Percentiles rank a stretch among this genome's conserved stretches.
Evolutionary conservation across 768 basidiomycete species (phyloP).

Genomic region (Mycena sanguinolenta): DNA sequence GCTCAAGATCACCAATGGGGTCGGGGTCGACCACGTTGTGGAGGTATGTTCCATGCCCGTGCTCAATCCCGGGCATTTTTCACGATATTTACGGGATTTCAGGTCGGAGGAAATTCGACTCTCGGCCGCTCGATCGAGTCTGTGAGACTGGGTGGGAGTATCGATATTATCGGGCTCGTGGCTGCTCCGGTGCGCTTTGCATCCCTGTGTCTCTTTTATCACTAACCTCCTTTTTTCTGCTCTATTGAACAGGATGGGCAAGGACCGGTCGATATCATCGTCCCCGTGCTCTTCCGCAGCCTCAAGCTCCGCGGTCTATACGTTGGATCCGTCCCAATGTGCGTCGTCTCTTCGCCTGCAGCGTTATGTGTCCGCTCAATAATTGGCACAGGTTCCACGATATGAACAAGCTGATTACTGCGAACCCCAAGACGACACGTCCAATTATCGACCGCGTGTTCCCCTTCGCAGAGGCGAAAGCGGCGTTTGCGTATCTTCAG

Average conservation of each 20-base stretch:
- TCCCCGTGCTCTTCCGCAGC: slow-evolving; percentile 45
- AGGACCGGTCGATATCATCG: slow-evolving; percentile 44
- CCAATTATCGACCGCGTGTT: slow-evolving; percentile 42
- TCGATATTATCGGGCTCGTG: slow-evolving; percentile 54
- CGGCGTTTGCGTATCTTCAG: slow-evolving; percentile 59
- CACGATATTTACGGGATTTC: slow-evolving; percentile 16
- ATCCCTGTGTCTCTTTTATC: not conserved
- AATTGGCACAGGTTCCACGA: slow-evolving; percentile 54
- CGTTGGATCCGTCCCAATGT: slow-evolving; percentile 61
- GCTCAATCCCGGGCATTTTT: too few relatives aligned
- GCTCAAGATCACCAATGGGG: slow-evolving; percentile 44
- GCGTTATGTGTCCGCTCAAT: not conserved
- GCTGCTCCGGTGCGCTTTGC: slow-evolving; percentile 39
- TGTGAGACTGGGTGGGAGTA: slow-evolving; percentile 45
- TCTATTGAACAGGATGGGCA: slow-evolving; percentile 30
- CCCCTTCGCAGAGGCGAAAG: slow-evolving; percentile 57
- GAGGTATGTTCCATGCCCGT: slow-evolving; percentile 29
- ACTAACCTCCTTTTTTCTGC: not conserved
- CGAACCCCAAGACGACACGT: slow-evolving; percentile 40
- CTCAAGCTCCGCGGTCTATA: slow-evolving; percentile 58
- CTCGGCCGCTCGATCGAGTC: slow-evolving; percentile 46
- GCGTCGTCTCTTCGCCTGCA: slow-evolving; percentile 20
- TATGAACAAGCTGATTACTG: slow-evolving; percentile 57
- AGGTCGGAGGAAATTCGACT: slow-evolving; percentile 59
- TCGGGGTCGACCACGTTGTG: slow-evolving; percentile 41